Evolutionary conservation across 2,329 filamentous ascomycete species (phyloP).

Genomic region (Trematosphaeria pertusa): DNA sequence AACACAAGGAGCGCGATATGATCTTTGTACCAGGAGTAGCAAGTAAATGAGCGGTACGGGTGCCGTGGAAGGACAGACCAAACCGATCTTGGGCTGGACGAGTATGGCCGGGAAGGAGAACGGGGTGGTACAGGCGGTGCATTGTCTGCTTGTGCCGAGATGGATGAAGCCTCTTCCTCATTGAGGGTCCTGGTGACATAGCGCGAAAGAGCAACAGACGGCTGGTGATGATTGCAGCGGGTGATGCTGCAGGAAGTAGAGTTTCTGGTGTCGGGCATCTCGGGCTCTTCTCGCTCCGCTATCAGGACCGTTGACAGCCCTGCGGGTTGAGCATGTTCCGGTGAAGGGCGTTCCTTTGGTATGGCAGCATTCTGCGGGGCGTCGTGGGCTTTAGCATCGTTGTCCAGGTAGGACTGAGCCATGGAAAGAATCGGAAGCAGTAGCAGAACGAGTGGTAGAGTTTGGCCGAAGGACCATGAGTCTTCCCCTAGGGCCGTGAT

Average conservation of each 20-base stretch:
- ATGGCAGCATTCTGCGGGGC: conserved; percentile 1
- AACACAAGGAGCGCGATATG: conserved; percentile 23
- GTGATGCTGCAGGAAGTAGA: conserved; percentile 13
- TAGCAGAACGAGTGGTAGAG: conserved; percentile 31
- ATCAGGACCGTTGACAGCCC: too few relatives aligned
- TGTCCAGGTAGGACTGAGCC: conserved; percentile 33
- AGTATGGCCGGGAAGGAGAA: neutral
- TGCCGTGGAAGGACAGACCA: conserved; percentile 13
- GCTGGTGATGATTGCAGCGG: conserved; percentile 15
- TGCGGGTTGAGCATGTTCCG: neutral
- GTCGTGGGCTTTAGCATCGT: conserved; percentile 26
- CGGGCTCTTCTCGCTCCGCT: neutral
- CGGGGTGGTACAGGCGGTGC: neutral
- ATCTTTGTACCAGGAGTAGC: conserved; percentile 25
- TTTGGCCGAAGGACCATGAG: conserved; percentile 35
- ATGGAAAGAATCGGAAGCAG: conserved; percentile 29
- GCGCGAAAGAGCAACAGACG: neutral
- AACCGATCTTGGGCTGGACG: neutral
- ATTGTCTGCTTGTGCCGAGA: too few relatives aligned
- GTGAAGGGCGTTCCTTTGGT: neutral
- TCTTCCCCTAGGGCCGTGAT: conserved; percentile 23
- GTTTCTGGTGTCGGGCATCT: conserved; percentile 2
- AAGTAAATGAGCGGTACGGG: conserved; percentile 19
- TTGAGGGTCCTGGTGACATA: neutral
- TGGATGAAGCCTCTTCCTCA: neutral